Conservation (phyloP, 768 basidiomycete species). For the Xerocomus brunneocitrinus region DNA sequence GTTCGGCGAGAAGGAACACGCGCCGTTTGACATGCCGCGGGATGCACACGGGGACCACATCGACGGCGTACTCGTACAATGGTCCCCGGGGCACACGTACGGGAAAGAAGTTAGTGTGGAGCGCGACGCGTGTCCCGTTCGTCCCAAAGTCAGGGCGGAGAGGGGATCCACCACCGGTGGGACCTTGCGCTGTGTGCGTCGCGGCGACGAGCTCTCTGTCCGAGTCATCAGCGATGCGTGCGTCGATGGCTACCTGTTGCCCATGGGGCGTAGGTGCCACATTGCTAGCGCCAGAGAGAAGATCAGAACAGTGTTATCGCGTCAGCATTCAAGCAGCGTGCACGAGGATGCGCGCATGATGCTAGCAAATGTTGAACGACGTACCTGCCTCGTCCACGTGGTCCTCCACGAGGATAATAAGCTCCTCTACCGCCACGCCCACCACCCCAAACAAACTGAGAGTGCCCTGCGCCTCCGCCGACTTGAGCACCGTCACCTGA, state of each 20-base stretch:
- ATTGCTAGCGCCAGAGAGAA: background rate
- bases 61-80: constrained; percentile 40
- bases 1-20: constrained; percentile 41
- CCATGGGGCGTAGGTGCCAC: no score
- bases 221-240: background rate
- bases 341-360: no score
- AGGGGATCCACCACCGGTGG: background rate
- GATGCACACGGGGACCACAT: constrained; percentile 26
- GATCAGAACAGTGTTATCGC: background rate
- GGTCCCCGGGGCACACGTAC: constrained; percentile 37
- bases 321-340: no score
- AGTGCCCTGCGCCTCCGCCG: no score
- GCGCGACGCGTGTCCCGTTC: constrained; percentile 34
- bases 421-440: background rate
- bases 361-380: no score
- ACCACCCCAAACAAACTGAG: background rate
- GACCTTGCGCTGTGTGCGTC: no score
- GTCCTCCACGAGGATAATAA: background rate
- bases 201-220: background rate
- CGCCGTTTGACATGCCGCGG: constrained; percentile 33
- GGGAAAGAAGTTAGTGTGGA: constrained; percentile 48
- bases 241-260: background rate
- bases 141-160: constrained; percentile 23
- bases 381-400: background rate
- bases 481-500: no score